These are phyloP conservation scores for Hexamita inflata DNA, from an alignment of 208 protist genomes.

Conservation along the genomic window DNA sequence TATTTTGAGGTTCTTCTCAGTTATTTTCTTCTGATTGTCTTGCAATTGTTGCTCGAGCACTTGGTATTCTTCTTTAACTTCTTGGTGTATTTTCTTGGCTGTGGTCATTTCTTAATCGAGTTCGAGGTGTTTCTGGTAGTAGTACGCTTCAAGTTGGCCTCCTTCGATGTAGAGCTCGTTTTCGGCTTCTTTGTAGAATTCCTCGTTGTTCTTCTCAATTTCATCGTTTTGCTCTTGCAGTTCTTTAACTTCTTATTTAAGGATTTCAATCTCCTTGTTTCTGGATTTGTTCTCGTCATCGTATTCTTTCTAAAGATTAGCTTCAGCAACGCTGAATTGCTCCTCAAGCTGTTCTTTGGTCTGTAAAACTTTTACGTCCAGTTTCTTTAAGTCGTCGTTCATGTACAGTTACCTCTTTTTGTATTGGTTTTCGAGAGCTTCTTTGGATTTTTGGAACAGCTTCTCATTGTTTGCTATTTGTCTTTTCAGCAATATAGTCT, in stretches of 20 bases:
- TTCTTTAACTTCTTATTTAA: neutral
- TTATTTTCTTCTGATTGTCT: neutral
- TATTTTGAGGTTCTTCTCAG: neutral
- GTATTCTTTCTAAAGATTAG: neutral
- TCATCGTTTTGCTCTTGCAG: neutral
- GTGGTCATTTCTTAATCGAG: neutral
- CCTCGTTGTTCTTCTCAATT: neutral
- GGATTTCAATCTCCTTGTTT: neutral
- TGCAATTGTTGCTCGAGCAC: neutral
- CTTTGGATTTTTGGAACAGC: constrained; percentile 2
- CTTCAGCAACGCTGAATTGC: neutral
- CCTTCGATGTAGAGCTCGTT: constrained; percentile 17
- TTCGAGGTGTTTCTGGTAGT: neutral
- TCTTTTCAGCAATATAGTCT: constrained; percentile 14
- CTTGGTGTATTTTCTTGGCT: neutral
- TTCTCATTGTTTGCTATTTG: constrained; percentile 24
- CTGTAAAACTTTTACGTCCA: neutral
- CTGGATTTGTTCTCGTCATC: neutral
- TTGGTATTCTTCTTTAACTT: neutral
- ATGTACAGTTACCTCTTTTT: neutral
- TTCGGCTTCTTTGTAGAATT: constrained; percentile 1
- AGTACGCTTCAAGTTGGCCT: neutral
- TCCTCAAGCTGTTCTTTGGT: neutral
- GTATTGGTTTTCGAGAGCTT: constrained; percentile 14
- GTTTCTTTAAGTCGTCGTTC: neutral